phyloP scores from a whole-genome alignment of 495 filamentous ascomycete genomes.

The Platismatia glauca region DNA sequence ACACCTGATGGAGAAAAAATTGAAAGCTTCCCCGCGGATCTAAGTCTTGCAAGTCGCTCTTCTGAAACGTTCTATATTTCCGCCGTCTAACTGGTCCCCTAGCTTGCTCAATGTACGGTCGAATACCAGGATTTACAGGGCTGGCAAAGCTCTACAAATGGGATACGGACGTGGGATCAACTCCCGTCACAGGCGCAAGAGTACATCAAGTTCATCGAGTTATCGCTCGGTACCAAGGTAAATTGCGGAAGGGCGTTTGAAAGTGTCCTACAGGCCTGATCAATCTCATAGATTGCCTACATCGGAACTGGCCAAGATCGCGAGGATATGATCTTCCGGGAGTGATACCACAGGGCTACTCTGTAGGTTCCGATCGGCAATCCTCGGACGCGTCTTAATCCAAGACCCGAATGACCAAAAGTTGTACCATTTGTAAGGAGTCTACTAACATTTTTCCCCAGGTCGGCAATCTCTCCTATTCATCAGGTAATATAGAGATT shows the following conservation, averaged over 20 bases:
- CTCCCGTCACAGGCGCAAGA: constrained; percentile 64
- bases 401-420: no score
- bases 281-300: constrained; percentile 9
- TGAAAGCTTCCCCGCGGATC: constrained; percentile 57
- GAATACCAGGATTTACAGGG: constrained; percentile 66
- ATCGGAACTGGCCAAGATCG: constrained; percentile 64
- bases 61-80: neutral
- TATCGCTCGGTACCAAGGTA: constrained; percentile 54
- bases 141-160: constrained; percentile 67
- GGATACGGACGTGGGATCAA: constrained; percentile 49
- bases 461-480: no score
- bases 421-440: no score
- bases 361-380: no score
- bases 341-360: neutral
- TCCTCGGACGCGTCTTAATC: no score
- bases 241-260: neutral
- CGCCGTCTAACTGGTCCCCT: neutral
- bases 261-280: neutral
- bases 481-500: no score
- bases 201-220: constrained; percentile 74
- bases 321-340: constrained; percentile 50
- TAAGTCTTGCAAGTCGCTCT: constrained; percentile 35
- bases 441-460: no score
- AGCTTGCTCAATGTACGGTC: constrained; percentile 34
- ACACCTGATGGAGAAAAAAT: constrained; percentile 37